A percentile compares a stretch with the other conserved stretches of the same genome.
Evolutionary conservation across 2,329 filamentous ascomycete genomes (phyloP).

Genomic region (Talaromyces marneffei): DNA sequence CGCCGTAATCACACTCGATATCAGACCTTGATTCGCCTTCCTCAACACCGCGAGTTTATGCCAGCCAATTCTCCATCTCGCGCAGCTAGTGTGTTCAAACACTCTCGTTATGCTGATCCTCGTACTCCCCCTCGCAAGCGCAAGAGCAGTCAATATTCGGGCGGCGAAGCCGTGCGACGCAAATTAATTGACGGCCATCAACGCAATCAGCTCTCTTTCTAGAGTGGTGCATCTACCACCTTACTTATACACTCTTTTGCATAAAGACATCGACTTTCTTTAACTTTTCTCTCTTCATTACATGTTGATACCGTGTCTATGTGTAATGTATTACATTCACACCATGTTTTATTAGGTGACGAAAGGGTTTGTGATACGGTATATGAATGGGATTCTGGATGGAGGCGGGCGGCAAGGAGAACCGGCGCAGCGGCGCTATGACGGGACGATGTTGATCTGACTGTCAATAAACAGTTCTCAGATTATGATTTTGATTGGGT

Average conservation of each 20-base stretch:
- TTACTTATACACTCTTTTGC: slow-evolving; percentile 5
- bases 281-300: not conserved
- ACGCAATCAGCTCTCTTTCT: slow-evolving; percentile 34
- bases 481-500: slow-evolving; percentile 4
- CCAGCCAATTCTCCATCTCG: slow-evolving; percentile 40
- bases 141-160: slow-evolving; percentile 31
- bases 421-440: slow-evolving; percentile 8
- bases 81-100: slow-evolving; percentile 39
- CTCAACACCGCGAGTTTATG: slow-evolving; percentile 42
- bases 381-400: not conserved
- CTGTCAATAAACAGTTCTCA: not conserved
- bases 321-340: slow-evolving; percentile 11
- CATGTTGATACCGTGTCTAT: slow-evolving; percentile 1
- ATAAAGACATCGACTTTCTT: not conserved
- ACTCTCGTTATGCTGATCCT: slow-evolving; percentile 35
- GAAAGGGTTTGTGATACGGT: slow-evolving; percentile 5
- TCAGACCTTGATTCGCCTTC: slow-evolving; percentile 45
- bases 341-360: slow-evolving; percentile 14
- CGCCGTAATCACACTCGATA: slow-evolving; percentile 54
- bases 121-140: slow-evolving; percentile 38
- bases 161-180: slow-evolving; percentile 39
- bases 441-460: slow-evolving; percentile 3
- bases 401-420: slow-evolving; percentile 6
- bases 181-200: slow-evolving; percentile 41
- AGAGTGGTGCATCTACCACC: slow-evolving; percentile 8